Evolutionary conservation across 495 filamentous ascomycete genomes (phyloP).

Genomic region (Aspergillus sclerotiicarbonarius): DNA sequence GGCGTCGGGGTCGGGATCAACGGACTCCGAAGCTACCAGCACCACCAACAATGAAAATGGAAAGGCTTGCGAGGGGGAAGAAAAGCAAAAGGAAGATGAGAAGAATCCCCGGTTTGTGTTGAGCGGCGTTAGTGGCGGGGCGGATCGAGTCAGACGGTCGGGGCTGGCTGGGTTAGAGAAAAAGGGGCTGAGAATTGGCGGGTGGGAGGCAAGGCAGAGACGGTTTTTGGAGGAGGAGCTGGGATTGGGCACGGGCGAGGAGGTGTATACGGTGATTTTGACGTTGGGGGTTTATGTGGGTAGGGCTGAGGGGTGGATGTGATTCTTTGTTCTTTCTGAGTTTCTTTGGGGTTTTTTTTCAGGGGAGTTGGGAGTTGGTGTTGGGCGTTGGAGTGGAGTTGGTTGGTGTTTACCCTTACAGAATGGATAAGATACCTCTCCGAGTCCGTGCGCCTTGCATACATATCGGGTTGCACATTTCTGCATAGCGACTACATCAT

Average conservation of each 20-base stretch:
- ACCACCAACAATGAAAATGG: neutral
- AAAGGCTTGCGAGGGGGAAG: neutral
- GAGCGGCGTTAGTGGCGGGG: neutral
- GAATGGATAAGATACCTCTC: too few relatives aligned
- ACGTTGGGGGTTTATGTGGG: conserved; percentile 38
- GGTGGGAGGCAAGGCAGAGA: conserved; percentile 18
- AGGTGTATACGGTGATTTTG: conserved; percentile 35
- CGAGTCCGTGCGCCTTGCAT: too few relatives aligned
- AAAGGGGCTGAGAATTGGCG: conserved; percentile 18
- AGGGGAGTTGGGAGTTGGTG: conserved; percentile 11
- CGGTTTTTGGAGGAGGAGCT: conserved; percentile 3
- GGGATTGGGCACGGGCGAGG: conserved; percentile 17
- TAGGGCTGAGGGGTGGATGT: conserved; percentile 33
- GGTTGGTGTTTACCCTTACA: too few relatives aligned
- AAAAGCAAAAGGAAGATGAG: too few relatives aligned
- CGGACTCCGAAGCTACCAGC: neutral
- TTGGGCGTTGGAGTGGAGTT: too few relatives aligned
- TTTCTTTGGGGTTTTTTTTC: neutral
- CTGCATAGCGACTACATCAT: too few relatives aligned
- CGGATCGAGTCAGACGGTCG: conserved; percentile 3
- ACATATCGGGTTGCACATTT: too few relatives aligned
- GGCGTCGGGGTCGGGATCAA: neutral
- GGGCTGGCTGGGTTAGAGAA: conserved; percentile 21
- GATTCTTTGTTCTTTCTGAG: neutral
- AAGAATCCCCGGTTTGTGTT: neutral